Evolutionary conservation across 305 asterid genomes (phyloP).

Genomic region (Solanum hybrid): DNA sequence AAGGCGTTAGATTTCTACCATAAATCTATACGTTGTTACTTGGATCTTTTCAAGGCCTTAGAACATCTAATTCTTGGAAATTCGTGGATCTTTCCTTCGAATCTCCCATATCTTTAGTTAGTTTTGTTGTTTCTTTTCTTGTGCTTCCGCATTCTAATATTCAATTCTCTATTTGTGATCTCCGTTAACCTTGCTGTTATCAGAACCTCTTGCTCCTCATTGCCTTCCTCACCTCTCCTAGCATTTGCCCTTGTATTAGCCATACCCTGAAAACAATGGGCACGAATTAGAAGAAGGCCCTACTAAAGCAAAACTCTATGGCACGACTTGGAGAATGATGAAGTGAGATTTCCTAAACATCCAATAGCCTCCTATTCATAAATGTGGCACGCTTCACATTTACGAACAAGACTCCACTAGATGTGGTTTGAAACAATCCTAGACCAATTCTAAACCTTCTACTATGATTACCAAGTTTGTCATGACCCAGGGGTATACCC

Average conservation of each 20-base stretch:
- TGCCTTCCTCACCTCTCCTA: not conserved
- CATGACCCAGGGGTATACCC: not conserved
- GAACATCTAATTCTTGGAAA: too few species aligned
- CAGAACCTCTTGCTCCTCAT: not conserved
- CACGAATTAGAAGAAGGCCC: not conserved
- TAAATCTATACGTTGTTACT: too few species aligned
- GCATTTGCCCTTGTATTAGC: not conserved
- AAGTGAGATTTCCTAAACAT: not conserved
- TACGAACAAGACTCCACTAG: not conserved
- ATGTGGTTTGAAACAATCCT: not conserved
- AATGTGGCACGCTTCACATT: not conserved
- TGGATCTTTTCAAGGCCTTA: too few species aligned
- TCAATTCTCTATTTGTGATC: too few species aligned
- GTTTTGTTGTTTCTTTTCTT: too few species aligned
- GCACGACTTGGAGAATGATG: not conserved
- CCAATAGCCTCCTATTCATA: not conserved
- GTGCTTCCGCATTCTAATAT: too few species aligned
- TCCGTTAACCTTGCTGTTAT: too few species aligned
- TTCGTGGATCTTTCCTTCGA: too few species aligned
- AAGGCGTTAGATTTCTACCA: too few species aligned
- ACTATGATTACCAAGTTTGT: not conserved
- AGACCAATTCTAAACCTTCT: not conserved
- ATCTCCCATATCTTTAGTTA: too few species aligned
- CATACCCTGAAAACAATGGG: not conserved
- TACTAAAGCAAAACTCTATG: not conserved